These are phyloP conservation scores for Petasospora fabianii DNA, from an alignment of 1,139 yeast genomes.

Conservation along the genomic window DNA sequence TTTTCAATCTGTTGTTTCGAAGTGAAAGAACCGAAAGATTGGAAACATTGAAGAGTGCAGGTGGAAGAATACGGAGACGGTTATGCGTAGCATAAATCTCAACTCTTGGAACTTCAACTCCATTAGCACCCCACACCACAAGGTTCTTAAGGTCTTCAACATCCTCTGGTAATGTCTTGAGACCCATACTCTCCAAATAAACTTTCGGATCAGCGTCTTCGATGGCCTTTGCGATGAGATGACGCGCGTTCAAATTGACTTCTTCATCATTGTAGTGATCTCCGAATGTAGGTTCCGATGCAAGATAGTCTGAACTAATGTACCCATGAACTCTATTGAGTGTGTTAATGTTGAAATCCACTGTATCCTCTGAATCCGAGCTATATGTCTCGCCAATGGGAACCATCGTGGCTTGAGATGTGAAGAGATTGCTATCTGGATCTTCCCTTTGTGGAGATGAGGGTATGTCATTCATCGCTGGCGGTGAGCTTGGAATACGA, in stretches of 20 bases:
- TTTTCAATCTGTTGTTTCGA: conserved; percentile 46
- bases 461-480: conserved; percentile 11
- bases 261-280: conserved; percentile 17
- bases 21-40: conserved; percentile 52
- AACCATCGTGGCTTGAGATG: conserved; percentile 25
- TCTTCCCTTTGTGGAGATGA: conserved; percentile 23
- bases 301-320: conserved; percentile 20
- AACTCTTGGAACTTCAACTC: conserved; percentile 35
- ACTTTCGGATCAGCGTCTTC: conserved; percentile 37
- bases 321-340: conserved; percentile 24
- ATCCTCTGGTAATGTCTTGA: conserved; percentile 50
- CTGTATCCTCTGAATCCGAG: conserved; percentile 20
- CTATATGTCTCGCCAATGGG: conserved; percentile 1
- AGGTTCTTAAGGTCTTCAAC: conserved; percentile 50
- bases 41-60: conserved; percentile 44
- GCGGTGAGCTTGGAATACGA: conserved; percentile 26
- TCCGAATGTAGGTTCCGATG: conserved; percentile 14
- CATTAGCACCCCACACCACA: conserved; percentile 37
- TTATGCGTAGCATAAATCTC: conserved; percentile 52
- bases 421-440: conserved; percentile 3
- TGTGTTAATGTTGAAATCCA: conserved; percentile 24
- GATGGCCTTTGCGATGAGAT: conserved; percentile 23
- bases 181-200: conserved; percentile 40
- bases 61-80: conserved; percentile 46
- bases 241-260: conserved; percentile 17